These are phyloP conservation scores for Kurtzmaniella quercitrusa DNA, from an alignment of 1,139 yeast species.

Conservation along the genomic window DNA sequence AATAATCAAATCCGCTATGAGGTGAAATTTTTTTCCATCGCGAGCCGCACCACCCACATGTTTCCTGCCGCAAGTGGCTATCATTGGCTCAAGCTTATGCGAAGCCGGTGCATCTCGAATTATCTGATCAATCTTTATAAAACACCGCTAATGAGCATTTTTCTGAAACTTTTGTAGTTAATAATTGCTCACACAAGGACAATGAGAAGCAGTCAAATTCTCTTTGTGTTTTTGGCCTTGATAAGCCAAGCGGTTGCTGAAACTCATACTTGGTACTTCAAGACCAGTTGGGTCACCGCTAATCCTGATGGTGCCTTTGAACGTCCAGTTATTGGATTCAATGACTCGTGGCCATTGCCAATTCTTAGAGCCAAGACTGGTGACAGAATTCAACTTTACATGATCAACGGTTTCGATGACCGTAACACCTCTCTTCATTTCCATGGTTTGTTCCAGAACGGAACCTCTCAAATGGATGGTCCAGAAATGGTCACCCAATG, in stretches of 20 bases:
- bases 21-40: neutral
- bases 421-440: constrained; percentile 64
- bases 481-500: constrained; percentile 76
- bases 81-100: constrained; percentile 8
- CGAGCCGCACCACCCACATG: constrained; percentile 1
- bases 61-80: neutral
- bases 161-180: neutral
- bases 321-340: constrained; percentile 59
- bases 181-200: constrained; percentile 1
- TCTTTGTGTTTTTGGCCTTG: constrained; percentile 10
- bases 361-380: constrained; percentile 58
- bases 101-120: constrained; percentile 6
- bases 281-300: constrained; percentile 51
- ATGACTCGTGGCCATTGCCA: constrained; percentile 74
- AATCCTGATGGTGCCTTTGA: constrained; percentile 61
- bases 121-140: constrained; percentile 8
- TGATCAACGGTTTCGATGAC: constrained; percentile 54
- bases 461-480: constrained; percentile 67
- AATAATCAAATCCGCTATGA: neutral
- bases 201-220: constrained; percentile 4
- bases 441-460: constrained; percentile 70
- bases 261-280: constrained; percentile 50
- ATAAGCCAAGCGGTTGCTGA: constrained; percentile 24
- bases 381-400: constrained; percentile 55
- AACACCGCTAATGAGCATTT: neutral